phyloP scores from a whole-genome alignment of 2,329 filamentous ascomycete genomes.

The Fusarium sp. region DNA sequence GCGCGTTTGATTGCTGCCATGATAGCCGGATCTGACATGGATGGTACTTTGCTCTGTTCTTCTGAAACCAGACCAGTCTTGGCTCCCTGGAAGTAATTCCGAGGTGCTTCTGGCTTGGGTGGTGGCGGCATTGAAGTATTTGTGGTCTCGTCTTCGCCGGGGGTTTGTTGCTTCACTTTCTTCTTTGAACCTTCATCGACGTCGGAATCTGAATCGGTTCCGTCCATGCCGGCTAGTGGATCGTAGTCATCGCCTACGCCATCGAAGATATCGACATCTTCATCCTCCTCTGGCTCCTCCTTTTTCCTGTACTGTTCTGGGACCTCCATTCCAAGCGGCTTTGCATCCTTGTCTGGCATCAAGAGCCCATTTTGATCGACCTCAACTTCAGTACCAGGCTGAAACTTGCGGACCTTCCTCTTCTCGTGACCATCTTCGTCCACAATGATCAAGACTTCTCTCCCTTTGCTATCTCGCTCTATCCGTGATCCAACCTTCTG shows the following conservation, averaged over 20 bases:
- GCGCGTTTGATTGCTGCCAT: slow-evolving; percentile 88
- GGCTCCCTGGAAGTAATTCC: slow-evolving; percentile 71
- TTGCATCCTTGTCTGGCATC: slow-evolving; percentile 63
- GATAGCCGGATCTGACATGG: slow-evolving; percentile 78
- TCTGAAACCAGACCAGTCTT: slow-evolving; percentile 64
- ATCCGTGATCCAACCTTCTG: slow-evolving; percentile 65
- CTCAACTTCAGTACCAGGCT: slow-evolving; percentile 50
- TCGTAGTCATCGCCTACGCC: slow-evolving; percentile 73
- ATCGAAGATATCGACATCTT: slow-evolving; percentile 72
- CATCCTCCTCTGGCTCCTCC: slow-evolving; percentile 58
- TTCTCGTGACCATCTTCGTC: slow-evolving; percentile 74
- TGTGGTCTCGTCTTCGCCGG: slow-evolving; percentile 32
- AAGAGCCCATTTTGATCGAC: slow-evolving; percentile 55
- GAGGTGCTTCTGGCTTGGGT: slow-evolving; percentile 53
- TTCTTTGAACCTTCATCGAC: slow-evolving; percentile 50
- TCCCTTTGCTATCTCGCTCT: slow-evolving; percentile 67
- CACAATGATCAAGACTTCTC: slow-evolving; percentile 71
- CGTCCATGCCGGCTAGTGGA: slow-evolving; percentile 67
- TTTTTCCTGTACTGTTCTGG: slow-evolving; percentile 65
- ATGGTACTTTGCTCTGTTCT: slow-evolving; percentile 60
- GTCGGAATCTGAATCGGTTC: slow-evolving; percentile 56
- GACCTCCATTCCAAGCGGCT: slow-evolving; percentile 72
- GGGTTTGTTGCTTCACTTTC: slow-evolving; percentile 31
- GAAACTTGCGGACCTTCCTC: slow-evolving; percentile 67
- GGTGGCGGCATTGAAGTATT: slow-evolving; percentile 57